Evolutionary conservation across 2,329 filamentous ascomycete genomes (phyloP).

Genomic region (Claviceps monticola): DNA sequence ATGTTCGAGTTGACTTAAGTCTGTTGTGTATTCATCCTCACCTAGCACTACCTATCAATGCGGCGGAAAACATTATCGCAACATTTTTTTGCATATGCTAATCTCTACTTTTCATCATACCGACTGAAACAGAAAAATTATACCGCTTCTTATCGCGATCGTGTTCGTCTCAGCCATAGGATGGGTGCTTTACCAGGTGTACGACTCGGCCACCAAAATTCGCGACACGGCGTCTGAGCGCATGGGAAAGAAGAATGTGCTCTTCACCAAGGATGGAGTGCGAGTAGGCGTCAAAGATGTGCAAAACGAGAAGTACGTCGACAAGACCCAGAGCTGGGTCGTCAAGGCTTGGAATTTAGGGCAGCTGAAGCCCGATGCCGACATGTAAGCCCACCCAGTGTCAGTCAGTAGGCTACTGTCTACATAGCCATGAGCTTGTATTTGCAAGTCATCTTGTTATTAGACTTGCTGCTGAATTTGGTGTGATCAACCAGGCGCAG

Average conservation of each 20-base stretch:
- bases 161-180: slow-evolving; percentile 38
- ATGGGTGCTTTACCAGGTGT: slow-evolving; percentile 61
- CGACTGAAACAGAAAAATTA: slow-evolving; percentile 32
- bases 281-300: slow-evolving; percentile 58
- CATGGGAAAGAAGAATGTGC: slow-evolving; percentile 63
- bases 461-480: not conserved
- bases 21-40: not conserved
- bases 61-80: not conserved
- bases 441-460: too few relatives aligned
- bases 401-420: not conserved
- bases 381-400: slow-evolving; percentile 9
- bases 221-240: slow-evolving; percentile 49
- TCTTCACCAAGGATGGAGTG: slow-evolving; percentile 62
- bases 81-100: not conserved
- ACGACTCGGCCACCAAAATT: slow-evolving; percentile 52
- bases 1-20: not conserved
- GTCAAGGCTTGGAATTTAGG: slow-evolving; percentile 53
- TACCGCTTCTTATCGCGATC: slow-evolving; percentile 55
- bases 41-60: not conserved
- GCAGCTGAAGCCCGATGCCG: slow-evolving; percentile 13
- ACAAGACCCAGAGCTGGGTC: slow-evolving; percentile 55
- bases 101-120: not conserved
- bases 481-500: slow-evolving; percentile 1
- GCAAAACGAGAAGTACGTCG: slow-evolving; percentile 56
- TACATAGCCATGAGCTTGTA: not conserved